A percentile compares a stretch with the other conserved stretches of the same genome.
Evolutionary conservation across 805 yeast species (phyloP).

Genomic region (Metschnikowia dekortorum): DNA sequence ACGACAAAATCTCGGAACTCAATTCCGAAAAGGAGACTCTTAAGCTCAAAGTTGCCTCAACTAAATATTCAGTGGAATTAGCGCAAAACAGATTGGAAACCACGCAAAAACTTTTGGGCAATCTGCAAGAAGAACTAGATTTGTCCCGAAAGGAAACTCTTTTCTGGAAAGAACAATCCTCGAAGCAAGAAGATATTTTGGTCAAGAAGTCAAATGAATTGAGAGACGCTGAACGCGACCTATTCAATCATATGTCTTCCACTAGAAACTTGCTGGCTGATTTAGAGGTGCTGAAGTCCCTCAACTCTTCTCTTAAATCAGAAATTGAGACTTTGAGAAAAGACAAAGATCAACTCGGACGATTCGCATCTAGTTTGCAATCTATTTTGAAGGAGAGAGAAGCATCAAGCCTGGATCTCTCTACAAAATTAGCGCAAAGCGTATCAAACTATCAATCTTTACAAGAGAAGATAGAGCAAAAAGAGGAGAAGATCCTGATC

Average conservation of each 20-base stretch:
- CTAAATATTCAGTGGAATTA: constrained; percentile 51
- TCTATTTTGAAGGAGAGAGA: constrained; percentile 60
- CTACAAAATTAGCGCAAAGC: constrained; percentile 45
- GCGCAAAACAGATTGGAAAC: constrained; percentile 48
- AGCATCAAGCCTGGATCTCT: constrained; percentile 43
- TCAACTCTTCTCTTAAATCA: constrained; percentile 46
- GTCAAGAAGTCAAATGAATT: constrained; percentile 45
- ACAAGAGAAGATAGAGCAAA: constrained; percentile 45
- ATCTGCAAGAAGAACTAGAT: constrained; percentile 23
- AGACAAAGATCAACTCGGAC: constrained; percentile 57
- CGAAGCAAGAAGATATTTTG: constrained; percentile 35
- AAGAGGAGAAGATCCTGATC: constrained; percentile 50
- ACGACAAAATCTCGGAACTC: constrained; percentile 25
- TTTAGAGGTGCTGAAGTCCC: constrained; percentile 43
- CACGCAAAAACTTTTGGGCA: constrained; percentile 33
- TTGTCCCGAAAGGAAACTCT: constrained; percentile 25
- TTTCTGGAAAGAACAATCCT: constrained; percentile 40
- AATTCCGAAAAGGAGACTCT: constrained; percentile 36
- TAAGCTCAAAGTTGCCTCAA: constrained; percentile 47
- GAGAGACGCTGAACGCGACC: constrained; percentile 44
- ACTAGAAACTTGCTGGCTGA: constrained; percentile 52
- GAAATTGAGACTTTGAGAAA: constrained; percentile 51
- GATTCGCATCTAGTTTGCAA: constrained; percentile 58
- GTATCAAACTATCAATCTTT: constrained; percentile 43
- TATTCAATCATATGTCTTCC: constrained; percentile 43